Evolutionary conservation across 1,284 basidiomycete species (phyloP), one percentile per base, ranked within the genome.

Genomic region (Ceratobasidium sp.): DNA sequence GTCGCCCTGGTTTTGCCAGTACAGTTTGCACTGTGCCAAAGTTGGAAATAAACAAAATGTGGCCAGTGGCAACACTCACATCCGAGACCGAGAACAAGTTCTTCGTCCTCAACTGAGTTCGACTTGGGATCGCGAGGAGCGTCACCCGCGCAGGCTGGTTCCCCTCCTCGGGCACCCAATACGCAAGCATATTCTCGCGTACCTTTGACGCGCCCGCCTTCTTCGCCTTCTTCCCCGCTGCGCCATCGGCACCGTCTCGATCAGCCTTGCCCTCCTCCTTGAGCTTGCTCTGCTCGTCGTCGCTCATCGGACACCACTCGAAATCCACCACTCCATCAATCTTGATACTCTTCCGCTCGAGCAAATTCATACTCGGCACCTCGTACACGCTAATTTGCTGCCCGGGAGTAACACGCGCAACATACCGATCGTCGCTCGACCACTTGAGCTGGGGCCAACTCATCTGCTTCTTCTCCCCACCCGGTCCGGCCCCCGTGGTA

Each of bases 1-100:
- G 84, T 99, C 96, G 65, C 98, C 98, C 82, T 98, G 94, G 80
- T 97, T 98, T 85, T 99, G 98, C 96, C 96, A 99, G 84, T 94
- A 93, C 61, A 99, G 88, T 85, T 98, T 98, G 84, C 96, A 98
- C 95, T 98, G 79, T 0, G 59, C 48, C 24, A 39, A 14, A 37
- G 65, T 59, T 19, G 74, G 56, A 34, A 37, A 19, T 13, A 43
- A 22, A 1, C 49, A 22, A 56, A 16, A 6, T 24, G 16, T 71
- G 19, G 24, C 2, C 27, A n/a, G 8, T 37, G 43, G 49, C 41
- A 19, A 64, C 65, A 86, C 88, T 79, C 79, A 95, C 95, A 87
- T 98, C 97, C 3, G 95, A 92, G 69, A 99, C 98, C 81, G 97
- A 97, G 88, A 99, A 99, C 76, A 99, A 83, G 83, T 99, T 99